These are phyloP conservation scores for Saccharomycopsis microspora DNA, from an alignment of 805 yeast species.

Conservation along the genomic window DNA sequence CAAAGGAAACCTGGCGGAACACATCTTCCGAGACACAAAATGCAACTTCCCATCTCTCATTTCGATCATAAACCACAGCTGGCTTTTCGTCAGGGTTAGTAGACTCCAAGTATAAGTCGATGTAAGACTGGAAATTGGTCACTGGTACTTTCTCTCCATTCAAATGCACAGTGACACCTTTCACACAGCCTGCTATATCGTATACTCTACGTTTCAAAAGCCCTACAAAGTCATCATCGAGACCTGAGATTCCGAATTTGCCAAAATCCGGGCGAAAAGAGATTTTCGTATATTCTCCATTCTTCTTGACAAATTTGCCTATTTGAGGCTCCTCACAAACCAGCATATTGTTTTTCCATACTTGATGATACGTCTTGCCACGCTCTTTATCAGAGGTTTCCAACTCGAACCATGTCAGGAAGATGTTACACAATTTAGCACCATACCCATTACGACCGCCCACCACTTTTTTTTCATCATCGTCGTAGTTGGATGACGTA, in stretches of 20 bases:
- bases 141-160: conserved; percentile 65
- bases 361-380: conserved; percentile 60
- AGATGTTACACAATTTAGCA: conserved; percentile 93
- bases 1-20: conserved; percentile 92
- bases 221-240: conserved; percentile 76
- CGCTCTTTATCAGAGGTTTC: conserved; percentile 76
- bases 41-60: conserved; percentile 92
- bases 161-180: conserved; percentile 65
- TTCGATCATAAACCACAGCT: conserved; percentile 67
- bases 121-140: conserved; percentile 72
- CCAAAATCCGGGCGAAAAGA: conserved; percentile 80
- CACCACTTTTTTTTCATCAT: conserved; percentile 86
- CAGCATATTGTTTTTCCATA: conserved; percentile 84
- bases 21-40: conserved; percentile 85
- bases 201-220: conserved; percentile 89
- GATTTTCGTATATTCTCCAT: conserved; percentile 74
- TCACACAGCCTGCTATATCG: conserved; percentile 89
- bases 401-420: conserved; percentile 74
- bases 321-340: conserved; percentile 68
- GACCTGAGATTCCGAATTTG: conserved; percentile 72
- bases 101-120: conserved; percentile 80
- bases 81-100: conserved; percentile 35
- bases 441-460: conserved; percentile 99
- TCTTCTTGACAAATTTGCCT: conserved; percentile 36
- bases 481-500: conserved; percentile 94